Evolutionary conservation across 768 basidiomycete genomes (phyloP), one percentile per base, ranked within the genome.

Genomic region (Nidularia pulvinata): DNA sequence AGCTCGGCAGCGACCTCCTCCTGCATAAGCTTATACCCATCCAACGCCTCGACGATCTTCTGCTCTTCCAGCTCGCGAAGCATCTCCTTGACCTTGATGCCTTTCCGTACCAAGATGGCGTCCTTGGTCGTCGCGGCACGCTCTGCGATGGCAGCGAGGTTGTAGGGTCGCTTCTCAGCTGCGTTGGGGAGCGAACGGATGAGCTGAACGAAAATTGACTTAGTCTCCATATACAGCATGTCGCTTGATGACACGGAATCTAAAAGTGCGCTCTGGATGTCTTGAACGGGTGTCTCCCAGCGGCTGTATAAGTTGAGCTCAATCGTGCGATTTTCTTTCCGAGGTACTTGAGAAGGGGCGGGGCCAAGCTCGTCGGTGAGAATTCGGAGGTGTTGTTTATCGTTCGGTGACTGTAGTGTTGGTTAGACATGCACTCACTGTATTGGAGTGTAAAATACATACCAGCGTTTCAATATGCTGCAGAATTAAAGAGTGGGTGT

Each of bases 1-100:
- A 99, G 88, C 71, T 99, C 97, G 5, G 93, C 93, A 4, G 86
- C 82, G 25, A 99, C 95, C 67, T 99, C 97, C 58, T 99, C 97
- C 62, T 95, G 93, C 91, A 99, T 95, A 56, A 99, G 85, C 71
- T 84, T 91, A 75, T 87, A 97, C 16, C 88, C 88, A 63, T 99
- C 97, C 44, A 67, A 48, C 16, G 78, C 76, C 46, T 98, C 95
- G 36, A 98, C 85, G 49, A 98, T 81, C 63, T 89, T 89, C 49
- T 86, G 80, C 65, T 95, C 91, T 68, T 98, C 96, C 46, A 99
- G 77, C 69, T 98, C 97, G 49, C 95, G 85, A 33, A 99, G 77
- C 91, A 99, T 96, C 77, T 98, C 95, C 78, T 98, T 98, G 63
- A 98, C 96, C 67, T 99, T 99, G 84, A 99, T 97, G 34, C 97